Percentiles rank a stretch among this genome's conserved stretches.
Evolutionary conservation across 495 filamentous ascomycete species (phyloP).

Genomic region (Trichoderma asperelloides): DNA sequence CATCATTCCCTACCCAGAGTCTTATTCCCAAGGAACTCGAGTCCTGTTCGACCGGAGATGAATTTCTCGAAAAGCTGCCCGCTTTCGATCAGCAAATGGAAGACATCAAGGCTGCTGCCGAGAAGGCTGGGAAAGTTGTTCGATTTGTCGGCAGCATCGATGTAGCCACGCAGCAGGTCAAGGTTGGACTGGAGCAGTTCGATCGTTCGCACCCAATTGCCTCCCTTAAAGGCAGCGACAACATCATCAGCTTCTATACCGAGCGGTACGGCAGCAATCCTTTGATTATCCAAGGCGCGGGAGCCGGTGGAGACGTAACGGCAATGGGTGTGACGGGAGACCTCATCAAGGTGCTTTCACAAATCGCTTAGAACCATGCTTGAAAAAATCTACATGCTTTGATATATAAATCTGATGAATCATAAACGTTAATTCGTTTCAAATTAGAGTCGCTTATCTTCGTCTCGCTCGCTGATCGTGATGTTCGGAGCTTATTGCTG

Average conservation of each 20-base stretch:
- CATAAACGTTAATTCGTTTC: background rate
- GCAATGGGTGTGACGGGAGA: conserved; percentile 93
- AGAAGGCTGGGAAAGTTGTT: conserved; percentile 81
- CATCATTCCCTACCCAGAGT: conserved; percentile 82
- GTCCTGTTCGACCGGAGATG: conserved; percentile 57
- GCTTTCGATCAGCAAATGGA: conserved; percentile 82
- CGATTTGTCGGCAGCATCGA: conserved; percentile 92
- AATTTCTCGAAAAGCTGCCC: conserved; percentile 70
- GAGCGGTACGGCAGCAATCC: conserved; percentile 85
- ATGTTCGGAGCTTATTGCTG: background rate
- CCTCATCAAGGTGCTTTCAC: conserved; percentile 69
- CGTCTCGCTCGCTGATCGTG: conserved; percentile 8
- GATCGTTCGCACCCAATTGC: conserved; percentile 79
- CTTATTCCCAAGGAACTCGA: conserved; percentile 81
- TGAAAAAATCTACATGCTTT: background rate
- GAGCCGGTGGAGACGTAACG: conserved; percentile 89
- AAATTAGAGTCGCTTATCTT: conserved; percentile 5
- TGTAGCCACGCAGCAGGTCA: conserved; percentile 61
- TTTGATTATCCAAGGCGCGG: conserved; percentile 87
- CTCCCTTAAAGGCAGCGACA: conserved; percentile 89
- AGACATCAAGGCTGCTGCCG: conserved; percentile 63
- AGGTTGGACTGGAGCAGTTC: conserved; percentile 84
- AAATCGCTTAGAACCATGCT: conserved; percentile 23
- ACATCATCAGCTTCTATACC: conserved; percentile 97
- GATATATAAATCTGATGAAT: background rate